phyloP scores from a whole-genome alignment of 768 basidiomycete genomes.

The Leccinum arenicola region DNA sequence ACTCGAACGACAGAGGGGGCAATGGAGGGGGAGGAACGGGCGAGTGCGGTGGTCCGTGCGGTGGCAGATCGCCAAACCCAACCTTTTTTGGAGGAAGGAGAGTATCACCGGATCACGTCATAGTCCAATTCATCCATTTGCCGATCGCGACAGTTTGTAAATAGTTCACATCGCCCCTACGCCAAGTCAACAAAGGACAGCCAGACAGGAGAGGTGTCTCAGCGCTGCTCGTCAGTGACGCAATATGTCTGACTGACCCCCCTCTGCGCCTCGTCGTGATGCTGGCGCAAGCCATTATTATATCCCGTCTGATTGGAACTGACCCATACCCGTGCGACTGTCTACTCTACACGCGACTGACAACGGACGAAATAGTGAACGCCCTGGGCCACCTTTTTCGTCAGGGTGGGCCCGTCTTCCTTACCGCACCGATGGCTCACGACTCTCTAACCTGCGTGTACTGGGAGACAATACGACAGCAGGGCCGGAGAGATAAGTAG shows the following conservation, averaged over 20 bases:
- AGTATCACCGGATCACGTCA: conserved; percentile 35
- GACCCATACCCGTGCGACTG: not conserved
- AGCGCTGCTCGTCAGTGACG: not conserved
- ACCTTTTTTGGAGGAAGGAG: conserved; percentile 12
- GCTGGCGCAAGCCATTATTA: conserved; percentile 3
- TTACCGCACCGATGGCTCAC: not conserved
- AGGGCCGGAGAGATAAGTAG: not conserved
- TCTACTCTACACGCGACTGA: not conserved
- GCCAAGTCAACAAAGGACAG: not conserved
- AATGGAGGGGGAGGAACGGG: not conserved
- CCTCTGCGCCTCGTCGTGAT: not conserved
- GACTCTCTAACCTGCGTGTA: not conserved
- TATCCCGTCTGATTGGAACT: conserved; percentile 1
- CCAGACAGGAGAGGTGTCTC: not conserved
- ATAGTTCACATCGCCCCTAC: conserved; percentile 10
- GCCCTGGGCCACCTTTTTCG: not conserved
- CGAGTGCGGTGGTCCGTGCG: conserved; percentile 26
- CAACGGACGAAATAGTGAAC: conserved; percentile 14
- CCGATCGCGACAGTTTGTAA: conserved; percentile 30
- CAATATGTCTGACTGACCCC: not conserved
- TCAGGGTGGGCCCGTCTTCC: not conserved
- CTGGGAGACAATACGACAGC: not conserved
- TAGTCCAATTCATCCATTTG: conserved; percentile 25
- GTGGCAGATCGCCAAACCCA: conserved; percentile 24
- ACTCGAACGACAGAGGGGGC: not conserved